phyloP scores from a whole-genome alignment of 495 filamentous ascomycete species.

The Pyrenula aspistea region DNA sequence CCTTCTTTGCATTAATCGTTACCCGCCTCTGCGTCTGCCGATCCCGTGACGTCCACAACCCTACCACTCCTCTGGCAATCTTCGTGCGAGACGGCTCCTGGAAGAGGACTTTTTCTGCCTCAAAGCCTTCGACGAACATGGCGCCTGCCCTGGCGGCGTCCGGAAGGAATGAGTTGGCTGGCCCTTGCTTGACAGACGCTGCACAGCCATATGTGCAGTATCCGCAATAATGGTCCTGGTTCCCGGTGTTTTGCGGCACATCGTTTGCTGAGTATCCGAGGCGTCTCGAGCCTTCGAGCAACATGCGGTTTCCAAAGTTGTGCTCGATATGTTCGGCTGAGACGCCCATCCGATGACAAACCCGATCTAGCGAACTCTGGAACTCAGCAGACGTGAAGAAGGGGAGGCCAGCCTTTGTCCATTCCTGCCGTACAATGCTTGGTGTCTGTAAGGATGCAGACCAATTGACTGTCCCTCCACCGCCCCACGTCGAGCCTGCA shows the following conservation, averaged over 20 bases:
- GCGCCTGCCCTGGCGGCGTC: conserved; percentile 68
- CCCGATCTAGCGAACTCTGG: conserved; percentile 63
- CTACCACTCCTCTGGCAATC: conserved; percentile 54
- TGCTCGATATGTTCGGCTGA: conserved; percentile 52
- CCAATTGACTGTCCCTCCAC: conserved; percentile 85
- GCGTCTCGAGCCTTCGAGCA: conserved; percentile 65
- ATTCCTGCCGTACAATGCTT: conserved; percentile 68
- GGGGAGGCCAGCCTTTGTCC: conserved; percentile 58
- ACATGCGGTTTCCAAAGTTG: conserved; percentile 52
- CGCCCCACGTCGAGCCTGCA: conserved; percentile 71
- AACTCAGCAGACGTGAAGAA: conserved; percentile 70
- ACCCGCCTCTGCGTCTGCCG: conserved; percentile 45
- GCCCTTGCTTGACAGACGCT: conserved; percentile 61
- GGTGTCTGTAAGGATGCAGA: conserved; percentile 74
- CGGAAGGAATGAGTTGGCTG: conserved; percentile 62
- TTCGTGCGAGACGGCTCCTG: conserved; percentile 39
- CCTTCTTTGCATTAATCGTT: conserved; percentile 67
- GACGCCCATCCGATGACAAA: conserved; percentile 70
- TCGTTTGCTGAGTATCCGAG: conserved; percentile 59
- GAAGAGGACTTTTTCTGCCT: conserved; percentile 56
- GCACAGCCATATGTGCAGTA: conserved; percentile 72
- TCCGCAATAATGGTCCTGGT: conserved; percentile 60
- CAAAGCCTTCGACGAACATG: conserved; percentile 67
- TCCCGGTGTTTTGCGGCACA: conserved; percentile 72
- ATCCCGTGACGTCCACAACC: conserved; percentile 63